phyloP scores from a whole-genome alignment of 495 filamentous ascomycete species.

The Daldinia grandis region DNA sequence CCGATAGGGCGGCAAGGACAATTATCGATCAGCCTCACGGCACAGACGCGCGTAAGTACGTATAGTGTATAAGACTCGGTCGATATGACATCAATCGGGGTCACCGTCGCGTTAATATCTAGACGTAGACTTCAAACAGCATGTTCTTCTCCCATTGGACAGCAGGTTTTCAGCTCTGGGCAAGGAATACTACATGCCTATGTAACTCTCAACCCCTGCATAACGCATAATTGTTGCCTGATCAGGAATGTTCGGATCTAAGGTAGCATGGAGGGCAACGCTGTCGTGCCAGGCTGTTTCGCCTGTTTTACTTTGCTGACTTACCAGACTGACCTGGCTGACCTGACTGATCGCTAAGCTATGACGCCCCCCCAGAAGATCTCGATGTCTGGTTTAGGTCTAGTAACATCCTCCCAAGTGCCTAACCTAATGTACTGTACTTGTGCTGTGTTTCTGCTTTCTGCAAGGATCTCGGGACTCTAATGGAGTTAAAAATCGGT shows the following conservation, averaged over 20 bases:
- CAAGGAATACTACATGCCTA: neutral
- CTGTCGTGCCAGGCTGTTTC: neutral
- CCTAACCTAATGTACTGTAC: neutral
- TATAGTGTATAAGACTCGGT: too few relatives aligned
- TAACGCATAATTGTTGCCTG: neutral
- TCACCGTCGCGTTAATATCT: neutral
- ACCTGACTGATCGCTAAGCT: neutral
- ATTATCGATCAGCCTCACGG: neutral
- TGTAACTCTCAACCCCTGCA: neutral
- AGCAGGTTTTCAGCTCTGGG: neutral
- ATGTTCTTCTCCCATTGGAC: neutral
- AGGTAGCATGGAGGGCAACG: neutral
- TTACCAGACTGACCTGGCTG: neutral
- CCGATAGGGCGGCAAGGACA: neutral
- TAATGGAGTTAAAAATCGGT: neutral
- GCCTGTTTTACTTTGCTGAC: neutral
- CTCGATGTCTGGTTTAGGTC: neutral
- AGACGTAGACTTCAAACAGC: neutral
- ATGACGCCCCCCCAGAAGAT: neutral
- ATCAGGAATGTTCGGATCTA: neutral
- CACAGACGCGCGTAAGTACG: neutral
- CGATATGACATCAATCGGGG: neutral
- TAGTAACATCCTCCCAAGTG: too few relatives aligned
- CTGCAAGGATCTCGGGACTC: neutral
- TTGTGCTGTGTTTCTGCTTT: neutral